These are phyloP conservation scores for Novymonas esmeraldas DNA, from an alignment of 208 protist species.

Conservation along the genomic window DNA sequence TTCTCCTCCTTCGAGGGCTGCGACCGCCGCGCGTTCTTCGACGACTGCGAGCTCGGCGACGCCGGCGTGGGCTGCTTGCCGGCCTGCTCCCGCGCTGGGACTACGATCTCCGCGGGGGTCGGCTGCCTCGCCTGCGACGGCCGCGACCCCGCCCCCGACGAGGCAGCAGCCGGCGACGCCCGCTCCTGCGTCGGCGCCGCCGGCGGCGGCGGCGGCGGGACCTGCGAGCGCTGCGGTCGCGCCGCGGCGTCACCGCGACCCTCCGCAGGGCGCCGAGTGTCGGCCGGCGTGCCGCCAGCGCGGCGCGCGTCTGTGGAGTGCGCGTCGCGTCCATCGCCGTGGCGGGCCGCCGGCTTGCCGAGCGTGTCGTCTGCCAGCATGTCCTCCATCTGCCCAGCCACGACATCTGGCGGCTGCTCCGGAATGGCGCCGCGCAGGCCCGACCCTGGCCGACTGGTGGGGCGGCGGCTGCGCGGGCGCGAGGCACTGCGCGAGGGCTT, in stretches of 20 bases:
- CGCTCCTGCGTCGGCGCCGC: background rate
- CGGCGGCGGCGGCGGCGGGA: background rate
- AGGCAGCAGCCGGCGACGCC: background rate
- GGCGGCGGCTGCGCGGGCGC: conserved; percentile 48
- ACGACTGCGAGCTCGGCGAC: conserved; percentile 8
- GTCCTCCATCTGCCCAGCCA: conserved; percentile 52
- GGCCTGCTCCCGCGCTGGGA: background rate
- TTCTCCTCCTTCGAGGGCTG: conserved; percentile 7
- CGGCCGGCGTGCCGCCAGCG: background rate
- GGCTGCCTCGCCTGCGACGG: background rate
- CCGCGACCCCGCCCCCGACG: background rate
- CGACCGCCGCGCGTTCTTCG: background rate
- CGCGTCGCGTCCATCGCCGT: background rate
- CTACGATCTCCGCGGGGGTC: background rate
- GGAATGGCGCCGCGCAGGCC: conserved; percentile 55
- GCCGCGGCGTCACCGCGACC: no score
- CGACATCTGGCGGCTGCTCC: conserved; percentile 68
- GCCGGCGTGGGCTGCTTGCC: conserved; percentile 1
- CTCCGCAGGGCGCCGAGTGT: no score
- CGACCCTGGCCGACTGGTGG: conserved; percentile 40
- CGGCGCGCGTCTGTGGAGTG: background rate
- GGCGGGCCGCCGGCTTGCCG: conserved; percentile 4
- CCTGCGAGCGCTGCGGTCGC: background rate
- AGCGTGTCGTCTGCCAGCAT: conserved; percentile 36
- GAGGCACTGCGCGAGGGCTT: conserved; percentile 34